Base-by-base conservation (phyloP, 2,329 filamentous ascomycete species). In the Sclerotinia subarctica region DNA sequence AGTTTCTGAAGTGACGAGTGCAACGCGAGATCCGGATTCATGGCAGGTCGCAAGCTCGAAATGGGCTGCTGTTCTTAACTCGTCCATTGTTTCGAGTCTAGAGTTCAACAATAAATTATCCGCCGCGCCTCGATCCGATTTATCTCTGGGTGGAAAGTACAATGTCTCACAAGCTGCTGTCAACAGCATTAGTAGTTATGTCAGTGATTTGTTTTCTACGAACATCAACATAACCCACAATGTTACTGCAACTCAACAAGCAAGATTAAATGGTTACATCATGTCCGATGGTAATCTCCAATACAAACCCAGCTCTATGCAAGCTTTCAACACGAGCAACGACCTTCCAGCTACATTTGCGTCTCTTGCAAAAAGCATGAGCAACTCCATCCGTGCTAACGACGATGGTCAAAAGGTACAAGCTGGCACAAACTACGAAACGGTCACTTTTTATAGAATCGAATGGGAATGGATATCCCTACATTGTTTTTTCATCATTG, bases 181-280 rank as follows among this genome's bases (percentile, higher is more conserved):
- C 26, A 62, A 49, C 10, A 62, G 58, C 21, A 24, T 62, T 35
- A 35, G 29, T 51, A 62, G 58, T 15, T 62, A 62, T 46, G 32
- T 62, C 21, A 35, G 44, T 13, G 44, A 62, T 5, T 24, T 62
- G 15, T 62, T 62, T 19, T 49, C 58, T 47, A 62, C 29, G 13
- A 38, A 15, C 44, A n/a, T 62, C 1, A 62, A 62, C 13, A 62
- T 49, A 17, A 62, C 44, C 11, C 58, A 62, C 19, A 49, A 62
- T 49, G 44, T 62, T 5, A 62, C 58, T 10, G 58, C 15, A 47
- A 62, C 58, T 17, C 58, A 62, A 24, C 58, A 62, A 29, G 58
- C 58, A 24, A 62, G 58, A 24, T 49, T 62, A n/a, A 62, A 62
- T 51, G 58, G 58, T 15, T 62, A 62, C 44, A 62, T 62, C 7